phyloP scores from a whole-genome alignment of 2,329 filamentous ascomycete genomes.

The Trichoderma afroharzianum region DNA sequence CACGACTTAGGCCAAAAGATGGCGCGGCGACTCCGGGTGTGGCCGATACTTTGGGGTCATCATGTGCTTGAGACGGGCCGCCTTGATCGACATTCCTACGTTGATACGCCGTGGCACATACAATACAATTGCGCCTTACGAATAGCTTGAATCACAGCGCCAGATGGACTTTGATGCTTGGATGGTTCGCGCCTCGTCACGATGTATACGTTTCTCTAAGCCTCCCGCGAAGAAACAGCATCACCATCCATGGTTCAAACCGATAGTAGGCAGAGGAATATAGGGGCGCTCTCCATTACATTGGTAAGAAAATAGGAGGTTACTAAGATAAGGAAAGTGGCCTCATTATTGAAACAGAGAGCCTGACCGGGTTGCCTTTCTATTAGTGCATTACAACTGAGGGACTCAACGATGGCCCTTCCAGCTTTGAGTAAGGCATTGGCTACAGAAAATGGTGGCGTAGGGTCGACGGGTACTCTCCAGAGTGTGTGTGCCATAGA shows the following conservation, averaged over 20 bases:
- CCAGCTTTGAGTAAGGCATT: not conserved
- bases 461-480: not conserved
- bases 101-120: not conserved
- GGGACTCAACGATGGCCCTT: not conserved
- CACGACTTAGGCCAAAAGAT: not conserved
- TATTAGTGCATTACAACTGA: not conserved
- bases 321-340: not conserved
- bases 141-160: not conserved
- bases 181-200: not conserved
- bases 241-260: not conserved
- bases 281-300: accelerated
- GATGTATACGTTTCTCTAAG: not conserved
- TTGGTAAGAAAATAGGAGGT: not conserved
- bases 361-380: not conserved
- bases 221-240: not conserved
- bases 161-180: not conserved
- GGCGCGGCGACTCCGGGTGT: not conserved
- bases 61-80: not conserved
- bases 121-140: not conserved
- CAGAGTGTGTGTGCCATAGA: not conserved
- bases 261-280: not conserved
- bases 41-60: not conserved
- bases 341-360: not conserved
- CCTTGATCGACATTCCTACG: not conserved
- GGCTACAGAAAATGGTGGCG: not conserved